These are phyloP conservation scores for Hymenoscyphus scutula DNA, from an alignment of 2,329 filamentous ascomycete genomes.

Conservation along the genomic window DNA sequence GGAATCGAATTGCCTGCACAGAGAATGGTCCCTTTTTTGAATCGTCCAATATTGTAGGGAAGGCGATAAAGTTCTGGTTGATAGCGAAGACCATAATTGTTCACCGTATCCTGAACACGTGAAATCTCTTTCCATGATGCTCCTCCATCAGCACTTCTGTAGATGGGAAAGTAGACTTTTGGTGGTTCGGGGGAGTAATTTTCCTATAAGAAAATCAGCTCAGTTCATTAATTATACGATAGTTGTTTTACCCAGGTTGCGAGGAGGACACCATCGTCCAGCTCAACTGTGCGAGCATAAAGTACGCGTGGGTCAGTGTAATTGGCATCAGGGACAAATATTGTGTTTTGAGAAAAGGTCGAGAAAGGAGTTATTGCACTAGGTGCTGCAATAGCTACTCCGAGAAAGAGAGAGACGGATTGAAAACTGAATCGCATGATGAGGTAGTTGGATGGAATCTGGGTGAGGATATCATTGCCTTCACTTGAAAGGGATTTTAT, in stretches of 20 bases:
- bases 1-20: conserved; percentile 45
- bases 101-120: conserved; percentile 60
- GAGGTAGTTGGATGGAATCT: background rate
- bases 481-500: background rate
- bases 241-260: conserved; percentile 43
- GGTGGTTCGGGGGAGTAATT: conserved; percentile 57
- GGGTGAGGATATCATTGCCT: background rate
- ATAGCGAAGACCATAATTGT: conserved; percentile 64
- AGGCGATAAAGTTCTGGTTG: conserved; percentile 69
- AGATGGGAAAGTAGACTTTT: conserved; percentile 48
- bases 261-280: conserved; percentile 43
- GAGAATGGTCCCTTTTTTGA: conserved; percentile 61
- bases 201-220: conserved; percentile 33
- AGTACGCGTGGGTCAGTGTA: conserved; percentile 34
- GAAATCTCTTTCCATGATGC: conserved; percentile 59
- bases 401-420: conserved; percentile 21
- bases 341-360: conserved; percentile 32
- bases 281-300: conserved; percentile 39
- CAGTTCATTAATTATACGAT: background rate
- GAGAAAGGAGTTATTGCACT: conserved; percentile 21
- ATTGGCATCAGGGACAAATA: conserved; percentile 31
- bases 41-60: conserved; percentile 55
- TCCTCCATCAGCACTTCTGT: conserved; percentile 49
- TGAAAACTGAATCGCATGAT: conserved; percentile 28
- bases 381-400: conserved; percentile 22